Base-by-base conservation (phyloP, 768 basidiomycete species). In the Tylopilus sp. region DNA sequence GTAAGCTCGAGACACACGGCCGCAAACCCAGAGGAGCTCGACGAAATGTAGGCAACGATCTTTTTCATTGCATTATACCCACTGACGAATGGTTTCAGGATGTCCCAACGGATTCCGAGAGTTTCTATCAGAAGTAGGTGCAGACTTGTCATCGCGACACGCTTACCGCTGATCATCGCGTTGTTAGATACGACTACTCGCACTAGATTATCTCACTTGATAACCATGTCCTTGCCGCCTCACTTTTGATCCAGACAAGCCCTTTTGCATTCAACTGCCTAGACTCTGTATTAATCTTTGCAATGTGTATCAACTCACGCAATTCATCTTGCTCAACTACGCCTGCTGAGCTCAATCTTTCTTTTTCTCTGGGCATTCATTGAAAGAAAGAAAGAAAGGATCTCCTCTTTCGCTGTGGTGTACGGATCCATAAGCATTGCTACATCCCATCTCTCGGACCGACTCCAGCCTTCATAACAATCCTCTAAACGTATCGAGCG, bases 111-210 rank as follows among this genome's bases (percentile, higher is more conserved):
- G 86, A 92, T 61, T 88, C 87, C 8, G 92, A 94, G 67, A 79
- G 76, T 1, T 95, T 95, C 64, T 95, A 92, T 67, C 81, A 73
- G 61, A 91, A 90, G 91, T 90, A 57, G 47, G 84, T 61, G 31
- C 9, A 44, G 30, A 17, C 8, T 22, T 20, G 15, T 28, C 44
- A 30, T 25, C 11, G 39, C 35, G 26, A 41, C 36, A n/a, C 2
- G 21, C 36, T 22, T 6, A 23, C 33, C 42, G 6, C 30, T 65
- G 36, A 63, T 40, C 17, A 36, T 36, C 36, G 21, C 53, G 48
- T 12, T 47, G 11, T 22, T 54, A 81, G 79, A 61, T 81, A 81
- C 47, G 79, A 81, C 54, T 80, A 80, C 60, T 67, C 66, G 40
- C 72, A 64, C 53, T 74, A 66, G 59, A 53, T 55, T 69, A 65